These are phyloP conservation scores for Abelmoschus esculentus DNA, from an alignment of 345 rosid genomes.

Conservation along the genomic window DNA sequence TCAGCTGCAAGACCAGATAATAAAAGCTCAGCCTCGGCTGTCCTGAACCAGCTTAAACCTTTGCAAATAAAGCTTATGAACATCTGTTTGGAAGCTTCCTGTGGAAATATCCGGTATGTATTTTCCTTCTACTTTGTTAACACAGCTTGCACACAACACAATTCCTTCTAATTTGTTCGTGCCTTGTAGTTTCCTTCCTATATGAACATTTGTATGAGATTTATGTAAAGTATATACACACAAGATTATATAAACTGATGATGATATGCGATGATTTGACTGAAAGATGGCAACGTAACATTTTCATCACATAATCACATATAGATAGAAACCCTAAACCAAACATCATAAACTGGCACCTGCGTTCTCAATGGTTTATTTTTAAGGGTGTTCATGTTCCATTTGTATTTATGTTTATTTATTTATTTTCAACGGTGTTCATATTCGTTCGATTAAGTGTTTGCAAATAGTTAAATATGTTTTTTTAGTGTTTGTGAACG, in stretches of 20 bases:
- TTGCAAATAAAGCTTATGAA: not conserved
- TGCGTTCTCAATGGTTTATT: too few species aligned
- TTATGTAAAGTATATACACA: not conserved
- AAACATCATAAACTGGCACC: not conserved
- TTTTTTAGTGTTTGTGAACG: too few species aligned
- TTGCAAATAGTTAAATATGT: too few species aligned
- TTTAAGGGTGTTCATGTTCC: too few species aligned
- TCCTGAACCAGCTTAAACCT: not conserved
- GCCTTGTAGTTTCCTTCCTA: too few species aligned
- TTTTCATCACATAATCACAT: not conserved
- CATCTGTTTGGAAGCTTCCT: not conserved
- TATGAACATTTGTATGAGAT: not conserved
- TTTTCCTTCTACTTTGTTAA: too few species aligned
- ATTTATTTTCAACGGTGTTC: too few species aligned
- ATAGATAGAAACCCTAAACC: not conserved
- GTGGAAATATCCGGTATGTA: not conserved
- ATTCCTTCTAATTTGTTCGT: too few species aligned
- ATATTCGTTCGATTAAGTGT: too few species aligned
- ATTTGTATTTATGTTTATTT: too few species aligned
- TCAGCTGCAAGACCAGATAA: conserved; percentile 3
- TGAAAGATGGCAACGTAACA: not conserved
- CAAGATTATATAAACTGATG: not conserved
- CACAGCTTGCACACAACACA: too few species aligned
- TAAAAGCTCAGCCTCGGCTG: not conserved
- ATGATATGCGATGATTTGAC: not conserved